phyloP scores from a whole-genome alignment of 2,329 filamentous ascomycete species.

The Amauroascus niger region DNA sequence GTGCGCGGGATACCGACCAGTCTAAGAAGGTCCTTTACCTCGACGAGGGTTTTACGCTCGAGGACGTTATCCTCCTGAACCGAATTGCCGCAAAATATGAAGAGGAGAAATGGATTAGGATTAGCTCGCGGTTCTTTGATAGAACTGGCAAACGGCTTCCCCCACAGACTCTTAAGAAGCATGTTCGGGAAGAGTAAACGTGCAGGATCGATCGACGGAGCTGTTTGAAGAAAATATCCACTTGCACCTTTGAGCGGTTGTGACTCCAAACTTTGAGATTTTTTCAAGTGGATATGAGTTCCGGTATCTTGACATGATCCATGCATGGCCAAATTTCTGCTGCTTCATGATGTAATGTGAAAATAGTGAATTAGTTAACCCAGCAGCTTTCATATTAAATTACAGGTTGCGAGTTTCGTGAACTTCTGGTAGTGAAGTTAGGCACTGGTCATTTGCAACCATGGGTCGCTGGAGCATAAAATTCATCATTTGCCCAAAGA shows the following conservation, averaged over 20 bases:
- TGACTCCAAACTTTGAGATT: not conserved
- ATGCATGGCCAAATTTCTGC: too few species aligned
- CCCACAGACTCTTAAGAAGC: constrained; percentile 30
- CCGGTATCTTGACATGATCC: not conserved
- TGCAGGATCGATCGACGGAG: not conserved
- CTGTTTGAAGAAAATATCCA: not conserved
- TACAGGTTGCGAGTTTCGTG: too few species aligned
- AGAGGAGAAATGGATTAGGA: constrained; percentile 38
- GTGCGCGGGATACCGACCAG: not conserved
- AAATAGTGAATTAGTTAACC: not conserved
- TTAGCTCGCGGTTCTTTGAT: constrained; percentile 42
- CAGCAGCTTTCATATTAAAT: not conserved
- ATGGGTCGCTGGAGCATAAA: too few species aligned
- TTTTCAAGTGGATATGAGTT: not conserved
- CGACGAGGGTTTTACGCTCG: constrained; percentile 22
- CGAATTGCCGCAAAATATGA: constrained; percentile 38
- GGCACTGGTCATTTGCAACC: too few species aligned
- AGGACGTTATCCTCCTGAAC: constrained; percentile 31
- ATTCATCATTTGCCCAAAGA: too few species aligned
- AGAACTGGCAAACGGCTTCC: constrained; percentile 40
- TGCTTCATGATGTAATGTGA: not conserved
- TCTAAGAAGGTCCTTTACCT: constrained; percentile 19
- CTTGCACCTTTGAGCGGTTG: not conserved
- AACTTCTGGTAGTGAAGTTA: too few species aligned
- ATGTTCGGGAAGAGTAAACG: constrained; percentile 10